phyloP scores from a whole-genome alignment of 805 yeast species.

The Pichia rugopelliculosa region DNA sequence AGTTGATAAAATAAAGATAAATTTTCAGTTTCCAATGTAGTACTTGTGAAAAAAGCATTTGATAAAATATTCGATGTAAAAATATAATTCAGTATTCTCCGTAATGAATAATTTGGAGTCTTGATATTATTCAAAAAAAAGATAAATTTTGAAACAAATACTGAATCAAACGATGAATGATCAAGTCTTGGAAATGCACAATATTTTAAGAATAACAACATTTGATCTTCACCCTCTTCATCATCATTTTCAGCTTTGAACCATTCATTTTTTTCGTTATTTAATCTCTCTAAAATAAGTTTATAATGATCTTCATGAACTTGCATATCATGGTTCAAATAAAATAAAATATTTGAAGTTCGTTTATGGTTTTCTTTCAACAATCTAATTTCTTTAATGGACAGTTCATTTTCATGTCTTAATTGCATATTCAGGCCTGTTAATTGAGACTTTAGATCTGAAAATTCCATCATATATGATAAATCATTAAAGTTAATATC shows the following conservation, averaged over 20 bases:
- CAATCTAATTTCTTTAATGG: conserved; percentile 16
- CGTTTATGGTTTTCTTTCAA: conserved; percentile 23
- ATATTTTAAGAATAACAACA: conserved; percentile 26
- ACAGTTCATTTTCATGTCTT: conserved; percentile 23
- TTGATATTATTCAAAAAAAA: conserved; percentile 38
- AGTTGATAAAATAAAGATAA: conserved; percentile 66
- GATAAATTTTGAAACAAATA: conserved; percentile 56
- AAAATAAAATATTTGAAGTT: conserved; percentile 20
- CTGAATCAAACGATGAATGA: conserved; percentile 79
- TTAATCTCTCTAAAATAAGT: conserved; percentile 25
- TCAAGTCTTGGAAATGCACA: conserved; percentile 72
- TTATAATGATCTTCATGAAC: conserved; percentile 38
- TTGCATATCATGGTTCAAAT: conserved; percentile 34
- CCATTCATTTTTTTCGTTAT: conserved; percentile 31
- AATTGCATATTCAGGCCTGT: conserved; percentile 32
- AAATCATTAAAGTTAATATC: conserved; percentile 53
- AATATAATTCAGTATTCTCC: background rate
- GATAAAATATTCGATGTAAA: conserved; percentile 31
- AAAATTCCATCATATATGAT: conserved; percentile 43
- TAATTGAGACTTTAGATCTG: conserved; percentile 32
- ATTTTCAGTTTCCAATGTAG: conserved; percentile 75
- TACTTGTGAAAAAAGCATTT: conserved; percentile 52
- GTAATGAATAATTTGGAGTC: conserved; percentile 26
- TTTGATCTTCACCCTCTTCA: conserved; percentile 31
- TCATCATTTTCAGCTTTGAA: conserved; percentile 28